These are phyloP conservation scores for Cercospora beticola DNA, from an alignment of 2,329 filamentous ascomycete species.

Conservation along the genomic window DNA sequence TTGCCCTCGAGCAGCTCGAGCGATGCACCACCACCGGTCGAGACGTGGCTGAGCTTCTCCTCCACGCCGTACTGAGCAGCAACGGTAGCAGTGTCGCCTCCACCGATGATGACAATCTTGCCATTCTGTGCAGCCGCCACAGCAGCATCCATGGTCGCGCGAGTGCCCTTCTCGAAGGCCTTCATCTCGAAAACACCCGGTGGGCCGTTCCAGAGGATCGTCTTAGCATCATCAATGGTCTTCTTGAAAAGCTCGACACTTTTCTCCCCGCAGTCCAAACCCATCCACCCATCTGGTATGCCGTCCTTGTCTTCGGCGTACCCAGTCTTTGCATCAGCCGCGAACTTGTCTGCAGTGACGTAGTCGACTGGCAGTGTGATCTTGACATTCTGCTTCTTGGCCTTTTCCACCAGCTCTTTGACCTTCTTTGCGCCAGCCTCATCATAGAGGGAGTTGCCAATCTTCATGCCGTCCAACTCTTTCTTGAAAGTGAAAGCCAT, in stretches of 20 bases:
- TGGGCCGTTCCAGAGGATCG: constrained; percentile 98
- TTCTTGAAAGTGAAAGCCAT: constrained; percentile 99
- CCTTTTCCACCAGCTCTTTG: constrained; percentile 83
- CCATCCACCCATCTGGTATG: constrained; percentile 97
- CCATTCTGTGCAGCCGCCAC: constrained; percentile 77
- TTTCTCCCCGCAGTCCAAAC: constrained; percentile 90
- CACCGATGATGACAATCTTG: constrained; percentile 97
- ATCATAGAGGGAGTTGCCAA: constrained; percentile 89
- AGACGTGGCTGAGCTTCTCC: constrained; percentile 97
- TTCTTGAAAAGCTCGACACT: constrained; percentile 84
- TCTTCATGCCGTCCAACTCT: constrained; percentile 85
- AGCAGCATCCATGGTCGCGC: constrained; percentile 84
- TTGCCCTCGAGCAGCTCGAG: constrained; percentile 98
- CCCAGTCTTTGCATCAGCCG: constrained; percentile 75
- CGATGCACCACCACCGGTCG: constrained; percentile 91
- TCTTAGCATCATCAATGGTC: constrained; percentile 84
- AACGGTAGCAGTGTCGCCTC: constrained; percentile 96
- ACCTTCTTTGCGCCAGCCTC: constrained; percentile 93
- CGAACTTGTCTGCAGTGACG: constrained; percentile 94
- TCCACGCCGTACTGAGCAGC: constrained; percentile 96
- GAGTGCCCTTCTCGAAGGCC: constrained; percentile 88
- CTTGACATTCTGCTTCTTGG: constrained; percentile 93
- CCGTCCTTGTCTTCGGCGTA: constrained; percentile 81
- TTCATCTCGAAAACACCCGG: constrained; percentile 97
- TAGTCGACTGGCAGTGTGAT: constrained; percentile 93